Evolutionary conservation across 495 filamentous ascomycete species (phyloP).

Genomic region (Tuber calosporum): DNA sequence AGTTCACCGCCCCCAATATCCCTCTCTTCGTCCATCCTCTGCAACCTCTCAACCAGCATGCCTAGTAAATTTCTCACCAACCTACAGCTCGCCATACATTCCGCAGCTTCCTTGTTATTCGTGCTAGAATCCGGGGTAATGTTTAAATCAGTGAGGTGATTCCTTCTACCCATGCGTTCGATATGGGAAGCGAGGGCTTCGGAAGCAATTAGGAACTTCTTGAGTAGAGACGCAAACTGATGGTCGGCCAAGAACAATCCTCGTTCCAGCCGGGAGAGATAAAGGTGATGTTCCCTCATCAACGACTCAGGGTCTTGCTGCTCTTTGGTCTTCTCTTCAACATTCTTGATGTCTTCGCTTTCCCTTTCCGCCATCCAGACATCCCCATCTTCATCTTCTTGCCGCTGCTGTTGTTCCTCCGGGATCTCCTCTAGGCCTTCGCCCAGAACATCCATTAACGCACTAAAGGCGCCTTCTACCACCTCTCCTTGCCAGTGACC

Average conservation of each 20-base stretch:
- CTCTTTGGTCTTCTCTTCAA: constrained; percentile 36
- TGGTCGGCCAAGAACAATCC: constrained; percentile 64
- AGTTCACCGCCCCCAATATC: constrained; percentile 42
- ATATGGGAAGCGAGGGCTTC: constrained; percentile 73
- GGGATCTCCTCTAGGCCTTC: constrained; percentile 55
- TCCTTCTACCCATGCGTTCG: constrained; percentile 53
- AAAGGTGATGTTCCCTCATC: constrained; percentile 66
- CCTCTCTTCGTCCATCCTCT: constrained; percentile 46
- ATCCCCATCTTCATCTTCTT: constrained; percentile 14
- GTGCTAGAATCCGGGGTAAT: constrained; percentile 25
- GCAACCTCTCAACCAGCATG: constrained; percentile 36
- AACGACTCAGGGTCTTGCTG: constrained; percentile 76
- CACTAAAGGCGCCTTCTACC: constrained; percentile 58
- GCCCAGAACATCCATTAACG: constrained; percentile 43
- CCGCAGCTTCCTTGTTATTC: constrained; percentile 24
- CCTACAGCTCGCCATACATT: constrained; percentile 21
- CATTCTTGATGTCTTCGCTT: not conserved
- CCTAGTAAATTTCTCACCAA: constrained; percentile 27
- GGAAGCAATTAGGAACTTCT: constrained; percentile 60
- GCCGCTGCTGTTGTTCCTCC: constrained; percentile 22
- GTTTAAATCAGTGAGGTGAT: constrained; percentile 52
- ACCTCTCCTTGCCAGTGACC: constrained; percentile 87
- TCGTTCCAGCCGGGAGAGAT: constrained; percentile 59
- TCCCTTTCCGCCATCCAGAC: constrained; percentile 7
- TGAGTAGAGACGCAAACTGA: constrained; percentile 62